These are phyloP conservation scores for Serendipita sp. DNA, from an alignment of 768 basidiomycete species.

Conservation along the genomic window DNA sequence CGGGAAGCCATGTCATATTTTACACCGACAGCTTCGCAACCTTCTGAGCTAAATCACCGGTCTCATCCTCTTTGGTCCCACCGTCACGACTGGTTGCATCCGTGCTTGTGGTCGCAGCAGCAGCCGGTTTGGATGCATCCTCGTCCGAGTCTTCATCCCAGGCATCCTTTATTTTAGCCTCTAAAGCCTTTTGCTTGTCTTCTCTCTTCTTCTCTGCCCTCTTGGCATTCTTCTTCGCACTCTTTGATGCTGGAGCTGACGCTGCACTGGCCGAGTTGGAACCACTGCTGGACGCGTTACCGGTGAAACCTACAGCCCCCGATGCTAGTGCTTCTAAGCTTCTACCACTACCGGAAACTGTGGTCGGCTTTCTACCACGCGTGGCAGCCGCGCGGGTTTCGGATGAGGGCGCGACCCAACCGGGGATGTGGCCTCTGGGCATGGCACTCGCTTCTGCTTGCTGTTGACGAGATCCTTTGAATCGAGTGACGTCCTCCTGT, in stretches of 20 bases:
- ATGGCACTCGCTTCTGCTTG: constrained; percentile 47
- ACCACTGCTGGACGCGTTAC: constrained; percentile 17
- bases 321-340: constrained; percentile 5
- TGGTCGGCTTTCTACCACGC: constrained; percentile 2
- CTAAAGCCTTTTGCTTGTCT: constrained; percentile 22
- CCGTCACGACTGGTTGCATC: constrained; percentile 15
- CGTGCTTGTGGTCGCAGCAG: background rate
- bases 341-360: background rate
- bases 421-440: constrained; percentile 67
- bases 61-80: constrained; percentile 11
- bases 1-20: too few relatives aligned
- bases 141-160: constrained; percentile 64
- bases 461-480: constrained; percentile 60
- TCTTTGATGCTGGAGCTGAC: constrained; percentile 28
- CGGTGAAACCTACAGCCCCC: constrained; percentile 17
- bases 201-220: constrained; percentile 65
- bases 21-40: constrained; percentile 11
- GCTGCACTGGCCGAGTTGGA: constrained; percentile 11
- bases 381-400: constrained; percentile 8
- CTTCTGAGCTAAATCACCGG: constrained; percentile 11
- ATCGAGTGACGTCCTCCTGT: constrained; percentile 82
- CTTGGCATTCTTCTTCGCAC: constrained; percentile 63
- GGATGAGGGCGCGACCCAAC: constrained; percentile 53
- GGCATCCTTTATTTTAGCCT: constrained; percentile 45
- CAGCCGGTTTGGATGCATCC: constrained; percentile 13